These are phyloP conservation scores for Lactarius deliciosus DNA, from an alignment of 768 basidiomycete species.

Conservation along the genomic window DNA sequence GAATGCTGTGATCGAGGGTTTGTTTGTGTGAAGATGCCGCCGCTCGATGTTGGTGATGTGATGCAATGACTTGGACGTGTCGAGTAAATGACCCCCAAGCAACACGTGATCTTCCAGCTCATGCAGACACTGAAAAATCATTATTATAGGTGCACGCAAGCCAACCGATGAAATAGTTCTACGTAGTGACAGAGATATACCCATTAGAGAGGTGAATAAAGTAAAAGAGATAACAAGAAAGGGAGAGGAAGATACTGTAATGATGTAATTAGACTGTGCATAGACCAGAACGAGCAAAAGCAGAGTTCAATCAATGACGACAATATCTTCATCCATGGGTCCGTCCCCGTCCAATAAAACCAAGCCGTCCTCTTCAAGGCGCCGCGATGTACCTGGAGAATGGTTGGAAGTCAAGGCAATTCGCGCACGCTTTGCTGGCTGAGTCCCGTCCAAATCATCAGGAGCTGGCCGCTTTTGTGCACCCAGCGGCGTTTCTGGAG, in stretches of 20 bases:
- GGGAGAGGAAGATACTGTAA: background rate
- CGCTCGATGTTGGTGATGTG: background rate
- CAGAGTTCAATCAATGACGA: constrained; percentile 50
- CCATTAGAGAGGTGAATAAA: constrained; percentile 26
- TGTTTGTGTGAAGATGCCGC: background rate
- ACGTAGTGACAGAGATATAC: constrained; percentile 2
- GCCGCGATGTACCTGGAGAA: constrained; percentile 64
- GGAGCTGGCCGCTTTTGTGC: constrained; percentile 57
- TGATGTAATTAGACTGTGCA: background rate
- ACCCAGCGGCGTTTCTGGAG: constrained; percentile 45
- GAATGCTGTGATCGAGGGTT: background rate
- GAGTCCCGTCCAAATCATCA: constrained; percentile 57
- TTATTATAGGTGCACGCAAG: constrained; percentile 5
- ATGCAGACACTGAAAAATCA: background rate
- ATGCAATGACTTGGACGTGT: background rate
- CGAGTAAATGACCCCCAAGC: background rate
- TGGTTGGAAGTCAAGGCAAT: constrained; percentile 32
- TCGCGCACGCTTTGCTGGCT: constrained; percentile 55
- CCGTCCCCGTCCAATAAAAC: constrained; percentile 64
- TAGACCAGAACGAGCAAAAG: background rate
- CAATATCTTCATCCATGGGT: constrained; percentile 49
- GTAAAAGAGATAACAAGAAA: background rate
- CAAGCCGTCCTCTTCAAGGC: constrained; percentile 73
- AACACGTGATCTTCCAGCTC: constrained; percentile 9
- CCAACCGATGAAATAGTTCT: background rate